Conservation (phyloP, 345 rosid species). For the Camelina hispida region DNA sequence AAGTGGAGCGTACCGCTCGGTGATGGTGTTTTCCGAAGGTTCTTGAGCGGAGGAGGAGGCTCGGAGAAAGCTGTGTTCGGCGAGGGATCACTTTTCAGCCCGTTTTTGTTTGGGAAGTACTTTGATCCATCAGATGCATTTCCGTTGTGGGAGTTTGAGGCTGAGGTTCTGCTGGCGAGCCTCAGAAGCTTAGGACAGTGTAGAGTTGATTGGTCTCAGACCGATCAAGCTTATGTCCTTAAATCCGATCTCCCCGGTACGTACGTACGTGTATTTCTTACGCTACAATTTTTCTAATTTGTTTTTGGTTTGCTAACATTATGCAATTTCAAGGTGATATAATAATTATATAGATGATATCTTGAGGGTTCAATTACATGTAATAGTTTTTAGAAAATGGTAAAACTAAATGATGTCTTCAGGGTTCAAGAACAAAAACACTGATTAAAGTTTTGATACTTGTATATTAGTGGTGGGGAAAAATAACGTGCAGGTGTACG, state of each 20-base stretch:
- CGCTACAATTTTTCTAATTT: neutral
- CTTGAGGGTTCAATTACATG: too few relatives aligned
- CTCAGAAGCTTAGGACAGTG: constrained; percentile 67
- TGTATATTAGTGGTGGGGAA: constrained; percentile 46
- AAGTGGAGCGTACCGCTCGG: constrained; percentile 75
- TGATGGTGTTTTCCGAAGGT: constrained; percentile 62
- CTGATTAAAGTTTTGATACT: constrained; percentile 23
- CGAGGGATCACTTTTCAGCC: constrained; percentile 85
- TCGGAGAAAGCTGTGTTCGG: constrained; percentile 64
- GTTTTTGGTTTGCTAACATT: neutral
- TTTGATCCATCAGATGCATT: constrained; percentile 96
- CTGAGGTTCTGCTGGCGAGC: constrained; percentile 57
- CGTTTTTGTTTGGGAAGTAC: constrained; percentile 78
- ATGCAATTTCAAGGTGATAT: too few relatives aligned
- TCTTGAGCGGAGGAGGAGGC: constrained; percentile 50
- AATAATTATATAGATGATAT: too few relatives aligned
- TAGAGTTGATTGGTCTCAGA: constrained; percentile 75
- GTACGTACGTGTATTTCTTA: constrained; percentile 16
- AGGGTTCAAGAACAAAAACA: neutral
- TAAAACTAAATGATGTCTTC: neutral
- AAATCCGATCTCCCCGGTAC: constrained; percentile 78
- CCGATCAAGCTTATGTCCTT: constrained; percentile 72
- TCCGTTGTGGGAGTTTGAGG: constrained; percentile 87
- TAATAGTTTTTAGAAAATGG: neutral
- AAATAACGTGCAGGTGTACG: constrained; percentile 49